These are phyloP conservation scores for Thymus mandschuricus DNA, from an alignment of 257 asterid species.

Conservation along the genomic window DNA sequence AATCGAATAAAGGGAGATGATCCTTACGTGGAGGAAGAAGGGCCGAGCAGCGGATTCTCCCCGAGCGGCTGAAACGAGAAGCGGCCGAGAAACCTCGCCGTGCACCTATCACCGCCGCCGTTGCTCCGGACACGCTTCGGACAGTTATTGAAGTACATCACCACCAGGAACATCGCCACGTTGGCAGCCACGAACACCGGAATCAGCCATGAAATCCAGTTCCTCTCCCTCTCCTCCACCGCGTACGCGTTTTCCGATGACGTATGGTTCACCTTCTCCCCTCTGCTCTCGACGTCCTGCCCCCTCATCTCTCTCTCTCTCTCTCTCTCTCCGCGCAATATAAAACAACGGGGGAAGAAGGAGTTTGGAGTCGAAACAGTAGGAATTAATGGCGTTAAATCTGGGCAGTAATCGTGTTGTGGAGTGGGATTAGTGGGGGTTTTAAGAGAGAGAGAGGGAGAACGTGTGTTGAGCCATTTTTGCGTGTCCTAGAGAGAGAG, in stretches of 20 bases:
- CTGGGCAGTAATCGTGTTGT: slow-evolving; percentile 25
- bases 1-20: not conserved
- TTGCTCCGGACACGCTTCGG: slow-evolving; percentile 44
- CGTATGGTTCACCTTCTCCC: slow-evolving; percentile 38
- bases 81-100: slow-evolving; percentile 72
- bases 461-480: slow-evolving; percentile 34
- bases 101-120: slow-evolving; percentile 43
- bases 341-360: not conserved
- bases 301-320: slow-evolving; percentile 37
- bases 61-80: slow-evolving; percentile 79
- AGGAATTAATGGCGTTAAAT: slow-evolving; percentile 23
- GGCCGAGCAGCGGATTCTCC: slow-evolving; percentile 88
- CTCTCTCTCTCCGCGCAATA: not conserved
- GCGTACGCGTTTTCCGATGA: slow-evolving; percentile 29
- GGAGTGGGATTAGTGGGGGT: slow-evolving; percentile 38
- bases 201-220: slow-evolving; percentile 82
- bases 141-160: slow-evolving; percentile 77
- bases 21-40: slow-evolving; percentile 84
- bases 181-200: slow-evolving; percentile 70
- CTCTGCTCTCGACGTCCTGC: slow-evolving; percentile 63
- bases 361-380: slow-evolving; percentile 12
- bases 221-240: slow-evolving; percentile 45
- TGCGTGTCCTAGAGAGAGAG: slow-evolving; percentile 22
- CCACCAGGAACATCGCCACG: slow-evolving; percentile 60
- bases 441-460: slow-evolving; percentile 18